phyloP scores from a whole-genome alignment of 2,329 filamentous ascomycete species.

The Fusarium heterosporum region DNA sequence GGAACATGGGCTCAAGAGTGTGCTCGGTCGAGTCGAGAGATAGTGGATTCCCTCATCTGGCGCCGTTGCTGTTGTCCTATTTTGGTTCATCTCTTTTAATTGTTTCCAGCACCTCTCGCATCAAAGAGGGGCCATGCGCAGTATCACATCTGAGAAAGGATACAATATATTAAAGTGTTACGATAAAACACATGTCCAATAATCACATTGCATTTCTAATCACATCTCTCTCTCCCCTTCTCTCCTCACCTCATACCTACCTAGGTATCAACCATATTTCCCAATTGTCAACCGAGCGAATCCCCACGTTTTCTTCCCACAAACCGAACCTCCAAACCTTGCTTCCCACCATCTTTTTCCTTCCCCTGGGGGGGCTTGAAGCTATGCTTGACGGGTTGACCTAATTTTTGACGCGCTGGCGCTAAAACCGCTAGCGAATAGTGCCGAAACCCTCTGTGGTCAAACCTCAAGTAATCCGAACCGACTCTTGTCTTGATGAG shows the following conservation, averaged over 20 bases:
- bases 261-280: neutral
- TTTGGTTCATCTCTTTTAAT: neutral
- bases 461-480: neutral
- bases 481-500: neutral
- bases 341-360: slow-evolving; percentile 24
- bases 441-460: neutral
- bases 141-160: neutral
- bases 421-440: neutral
- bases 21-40: neutral
- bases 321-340: slow-evolving; percentile 8
- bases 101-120: neutral
- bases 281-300: neutral
- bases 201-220: slow-evolving; percentile 4
- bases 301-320: slow-evolving; percentile 23
- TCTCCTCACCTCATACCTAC: neutral
- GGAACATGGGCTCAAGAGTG: slow-evolving; percentile 10
- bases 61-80: slow-evolving; percentile 5
- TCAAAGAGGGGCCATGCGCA: neutral
- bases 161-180: neutral
- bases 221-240: slow-evolving; percentile 8
- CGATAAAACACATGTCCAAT: slow-evolving; percentile 1
- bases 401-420: slow-evolving; percentile 6
- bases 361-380: neutral
- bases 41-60: slow-evolving; percentile 11
- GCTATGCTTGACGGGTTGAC: slow-evolving; percentile 2